phyloP scores from a whole-genome alignment of 1,139 yeast species.

The Pichia inconspicua region DNA sequence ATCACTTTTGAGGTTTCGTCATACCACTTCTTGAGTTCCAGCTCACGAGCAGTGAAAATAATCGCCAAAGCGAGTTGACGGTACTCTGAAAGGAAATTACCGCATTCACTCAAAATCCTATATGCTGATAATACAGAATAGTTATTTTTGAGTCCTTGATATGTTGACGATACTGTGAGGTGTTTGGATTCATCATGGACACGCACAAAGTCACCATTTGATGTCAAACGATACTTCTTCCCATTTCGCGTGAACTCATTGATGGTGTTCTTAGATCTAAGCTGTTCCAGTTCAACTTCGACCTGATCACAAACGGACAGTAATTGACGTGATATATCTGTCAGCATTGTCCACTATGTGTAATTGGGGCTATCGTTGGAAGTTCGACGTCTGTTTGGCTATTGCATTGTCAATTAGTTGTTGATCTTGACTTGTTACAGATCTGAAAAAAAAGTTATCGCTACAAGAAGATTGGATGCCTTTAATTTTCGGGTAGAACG shows the following conservation, averaged over 20 bases:
- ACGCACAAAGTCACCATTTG: slow-evolving; percentile 41
- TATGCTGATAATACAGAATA: slow-evolving; percentile 39
- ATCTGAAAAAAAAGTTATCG: background rate
- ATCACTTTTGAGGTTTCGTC: slow-evolving; percentile 43
- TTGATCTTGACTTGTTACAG: background rate
- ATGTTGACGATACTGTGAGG: slow-evolving; percentile 36
- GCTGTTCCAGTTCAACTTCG: slow-evolving; percentile 24
- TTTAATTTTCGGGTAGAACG: background rate
- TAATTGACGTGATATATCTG: slow-evolving; percentile 23
- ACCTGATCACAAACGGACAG: slow-evolving; percentile 23
- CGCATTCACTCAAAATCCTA: slow-evolving; percentile 34
- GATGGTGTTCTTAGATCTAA: slow-evolving; percentile 1
- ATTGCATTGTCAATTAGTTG: background rate
- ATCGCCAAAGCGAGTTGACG: slow-evolving; percentile 43
- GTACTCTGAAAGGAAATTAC: slow-evolving; percentile 30
- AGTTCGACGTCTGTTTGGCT: background rate
- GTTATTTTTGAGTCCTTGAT: slow-evolving; percentile 28
- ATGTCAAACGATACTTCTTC: slow-evolving; percentile 42
- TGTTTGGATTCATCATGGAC: slow-evolving; percentile 46
- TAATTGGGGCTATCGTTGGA: background rate
- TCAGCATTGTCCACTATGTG: slow-evolving; percentile 8
- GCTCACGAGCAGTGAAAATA: slow-evolving; percentile 42
- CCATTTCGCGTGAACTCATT: slow-evolving; percentile 43
- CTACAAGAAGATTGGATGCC: background rate
- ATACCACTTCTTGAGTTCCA: slow-evolving; percentile 45